These are phyloP conservation scores for Yamadazyma endophytica DNA, from an alignment of 805 yeast genomes.

Conservation along the genomic window DNA sequence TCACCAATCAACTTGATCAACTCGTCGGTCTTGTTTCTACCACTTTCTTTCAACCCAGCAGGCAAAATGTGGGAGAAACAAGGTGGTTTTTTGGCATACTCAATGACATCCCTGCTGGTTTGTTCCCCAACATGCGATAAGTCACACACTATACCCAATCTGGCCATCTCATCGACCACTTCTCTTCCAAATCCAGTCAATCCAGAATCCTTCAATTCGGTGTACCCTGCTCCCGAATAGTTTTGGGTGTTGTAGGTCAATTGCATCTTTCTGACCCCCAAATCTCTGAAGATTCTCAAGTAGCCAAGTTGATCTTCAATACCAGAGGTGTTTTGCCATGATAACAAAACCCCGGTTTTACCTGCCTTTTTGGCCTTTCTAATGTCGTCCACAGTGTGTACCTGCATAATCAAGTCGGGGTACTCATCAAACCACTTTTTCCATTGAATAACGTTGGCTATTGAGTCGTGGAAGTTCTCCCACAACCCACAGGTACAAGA, in stretches of 20 bases:
- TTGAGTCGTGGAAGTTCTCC: constrained; percentile 9
- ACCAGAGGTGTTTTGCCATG: constrained; percentile 13
- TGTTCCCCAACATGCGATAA: constrained; percentile 12
- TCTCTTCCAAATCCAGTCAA: constrained; percentile 12
- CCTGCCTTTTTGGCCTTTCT: constrained; percentile 7
- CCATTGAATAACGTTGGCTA: constrained; percentile 10
- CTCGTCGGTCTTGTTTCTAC: constrained; percentile 10
- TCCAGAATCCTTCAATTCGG: constrained; percentile 11
- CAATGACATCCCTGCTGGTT: constrained; percentile 10
- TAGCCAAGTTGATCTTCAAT: constrained; percentile 12
- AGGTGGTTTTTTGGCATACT: constrained; percentile 11
- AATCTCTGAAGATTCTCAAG: constrained; percentile 10
- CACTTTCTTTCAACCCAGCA: constrained; percentile 10
- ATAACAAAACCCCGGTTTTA: constrained; percentile 11
- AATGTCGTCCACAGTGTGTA: constrained; percentile 10
- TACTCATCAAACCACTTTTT: constrained; percentile 11
- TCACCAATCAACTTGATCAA: constrained; percentile 9
- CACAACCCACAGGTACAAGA: constrained; percentile 10
- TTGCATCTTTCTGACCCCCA: constrained; percentile 12
- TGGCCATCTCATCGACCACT: constrained; percentile 12
- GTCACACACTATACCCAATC: constrained; percentile 11
- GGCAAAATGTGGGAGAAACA: constrained; percentile 10
- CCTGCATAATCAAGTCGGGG: constrained; percentile 8
- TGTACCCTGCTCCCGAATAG: constrained; percentile 11
- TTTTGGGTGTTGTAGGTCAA: constrained; percentile 12